Percentiles rank a stretch among this genome's conserved stretches.
Conservation (phyloP, 2,329 filamentous ascomycete genomes). For the Aureobasidium vineae region DNA sequence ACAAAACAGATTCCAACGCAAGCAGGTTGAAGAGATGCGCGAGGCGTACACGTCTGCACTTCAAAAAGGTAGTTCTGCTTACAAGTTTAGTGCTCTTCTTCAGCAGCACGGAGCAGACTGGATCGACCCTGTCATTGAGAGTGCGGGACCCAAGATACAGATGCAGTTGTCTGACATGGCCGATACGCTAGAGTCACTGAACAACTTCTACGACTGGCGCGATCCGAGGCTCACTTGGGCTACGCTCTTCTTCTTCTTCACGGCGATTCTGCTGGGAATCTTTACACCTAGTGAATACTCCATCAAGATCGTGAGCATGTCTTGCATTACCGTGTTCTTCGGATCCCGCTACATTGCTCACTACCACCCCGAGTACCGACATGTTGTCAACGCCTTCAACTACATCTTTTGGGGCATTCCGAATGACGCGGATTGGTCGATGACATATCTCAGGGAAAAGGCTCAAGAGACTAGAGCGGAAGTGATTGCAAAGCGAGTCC, state of each 20-base stretch:
- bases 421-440: conserved; percentile 39
- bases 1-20: conserved; percentile 35
- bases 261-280: conserved; percentile 37
- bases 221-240: conserved; percentile 38
- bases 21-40: conserved; percentile 37
- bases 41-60: conserved; percentile 38
- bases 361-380: conserved; percentile 40
- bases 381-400: conserved; percentile 39
- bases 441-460: conserved; percentile 35
- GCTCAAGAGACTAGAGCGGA: conserved; percentile 34
- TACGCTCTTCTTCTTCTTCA: conserved; percentile 39
- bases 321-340: conserved; percentile 41
- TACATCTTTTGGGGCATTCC: conserved; percentile 45
- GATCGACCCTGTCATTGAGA: conserved; percentile 42
- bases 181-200: conserved; percentile 40
- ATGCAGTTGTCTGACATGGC: conserved; percentile 42
- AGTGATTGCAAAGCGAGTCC: conserved; percentile 31
- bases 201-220: conserved; percentile 43
- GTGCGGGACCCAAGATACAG: conserved; percentile 41
- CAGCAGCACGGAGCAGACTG: conserved; percentile 41
- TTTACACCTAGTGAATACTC: conserved; percentile 39
- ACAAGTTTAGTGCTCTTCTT: conserved; percentile 41
- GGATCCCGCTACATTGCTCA: conserved; percentile 40
- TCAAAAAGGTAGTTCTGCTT: conserved; percentile 36
- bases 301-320: conserved; percentile 40